Percentiles rank a stretch among this genome's conserved stretches.
Evolutionary conservation across 805 yeast genomes (phyloP).

Genomic region (Yarrowia sp.): DNA sequence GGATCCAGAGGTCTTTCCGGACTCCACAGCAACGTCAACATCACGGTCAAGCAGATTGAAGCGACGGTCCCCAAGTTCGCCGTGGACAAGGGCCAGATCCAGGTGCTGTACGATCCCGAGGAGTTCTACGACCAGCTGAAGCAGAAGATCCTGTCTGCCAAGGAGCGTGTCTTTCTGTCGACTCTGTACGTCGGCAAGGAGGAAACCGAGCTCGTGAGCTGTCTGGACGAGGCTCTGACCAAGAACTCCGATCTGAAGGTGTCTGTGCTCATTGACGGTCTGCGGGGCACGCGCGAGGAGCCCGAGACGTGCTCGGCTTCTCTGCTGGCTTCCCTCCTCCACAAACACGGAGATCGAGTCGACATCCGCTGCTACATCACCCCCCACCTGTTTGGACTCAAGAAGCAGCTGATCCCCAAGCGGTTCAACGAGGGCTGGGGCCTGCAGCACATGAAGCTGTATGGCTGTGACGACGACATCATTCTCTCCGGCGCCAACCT

Average conservation of each 20-base stretch:
- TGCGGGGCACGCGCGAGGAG: conserved; percentile 90
- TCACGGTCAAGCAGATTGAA: conserved; percentile 49
- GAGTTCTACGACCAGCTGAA: conserved; percentile 68
- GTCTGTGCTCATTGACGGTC: conserved; percentile 75
- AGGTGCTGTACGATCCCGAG: conserved; percentile 61
- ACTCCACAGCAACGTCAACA: conserved; percentile 31
- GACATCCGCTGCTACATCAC: conserved; percentile 85
- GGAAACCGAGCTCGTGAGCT: conserved; percentile 70
- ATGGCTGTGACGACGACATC: conserved; percentile 90
- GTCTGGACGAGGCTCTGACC: conserved; percentile 58
- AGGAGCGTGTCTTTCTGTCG: conserved; percentile 70
- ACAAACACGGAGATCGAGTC: conserved; percentile 60
- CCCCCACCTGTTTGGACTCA: conserved; percentile 72
- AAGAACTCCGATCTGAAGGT: conserved; percentile 63
- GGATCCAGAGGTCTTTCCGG: conserved; percentile 21
- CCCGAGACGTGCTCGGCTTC: conserved; percentile 78
- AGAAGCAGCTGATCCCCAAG: conserved; percentile 65
- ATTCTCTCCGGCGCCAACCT: conserved; percentile 88
- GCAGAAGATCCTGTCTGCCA: conserved; percentile 58
- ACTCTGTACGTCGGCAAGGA: conserved; percentile 82
- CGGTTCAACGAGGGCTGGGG: conserved; percentile 90
- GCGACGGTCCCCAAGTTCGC: conserved; percentile 66
- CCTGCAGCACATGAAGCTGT: conserved; percentile 94
- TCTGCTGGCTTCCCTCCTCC: conserved; percentile 62
- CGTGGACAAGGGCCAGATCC: conserved; percentile 54